These are phyloP conservation scores for Biscutella laevigata DNA, from an alignment of 441 rosid genomes.

Conservation along the genomic window DNA sequence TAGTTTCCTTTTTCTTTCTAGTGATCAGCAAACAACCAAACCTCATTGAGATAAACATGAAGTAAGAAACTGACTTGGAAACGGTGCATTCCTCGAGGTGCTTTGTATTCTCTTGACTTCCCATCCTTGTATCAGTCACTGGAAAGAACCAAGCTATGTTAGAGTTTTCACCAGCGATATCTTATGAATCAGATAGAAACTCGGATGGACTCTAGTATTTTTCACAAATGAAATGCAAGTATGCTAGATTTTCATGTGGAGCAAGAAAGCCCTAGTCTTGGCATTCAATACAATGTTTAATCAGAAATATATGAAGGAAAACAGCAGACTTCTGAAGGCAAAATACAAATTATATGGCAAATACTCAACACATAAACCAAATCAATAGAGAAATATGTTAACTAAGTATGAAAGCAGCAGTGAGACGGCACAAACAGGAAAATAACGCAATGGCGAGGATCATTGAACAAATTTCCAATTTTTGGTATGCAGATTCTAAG, in stretches of 20 bases:
- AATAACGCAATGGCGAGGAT: background rate
- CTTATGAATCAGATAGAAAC: background rate
- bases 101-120: constrained; percentile 14
- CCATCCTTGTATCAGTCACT: constrained; percentile 20
- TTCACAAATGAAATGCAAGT: background rate
- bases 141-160: background rate
- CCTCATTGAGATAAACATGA: background rate
- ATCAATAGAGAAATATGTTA: background rate
- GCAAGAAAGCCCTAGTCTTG: background rate
- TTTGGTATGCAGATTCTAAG: background rate
- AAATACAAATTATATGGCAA: background rate
- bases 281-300: background rate
- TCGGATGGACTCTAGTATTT: background rate
- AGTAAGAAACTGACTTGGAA: constrained; percentile 23
- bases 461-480: background rate
- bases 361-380: background rate
- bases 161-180: background rate
- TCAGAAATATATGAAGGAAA: background rate
- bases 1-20: background rate
- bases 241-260: background rate
- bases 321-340: background rate
- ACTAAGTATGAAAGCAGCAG: background rate
- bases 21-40: background rate
- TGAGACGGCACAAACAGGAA: background rate
- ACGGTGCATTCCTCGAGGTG: constrained; percentile 32